Conservation (phyloP, 768 basidiomycete species). For the Tricholoma matsutake region DNA sequence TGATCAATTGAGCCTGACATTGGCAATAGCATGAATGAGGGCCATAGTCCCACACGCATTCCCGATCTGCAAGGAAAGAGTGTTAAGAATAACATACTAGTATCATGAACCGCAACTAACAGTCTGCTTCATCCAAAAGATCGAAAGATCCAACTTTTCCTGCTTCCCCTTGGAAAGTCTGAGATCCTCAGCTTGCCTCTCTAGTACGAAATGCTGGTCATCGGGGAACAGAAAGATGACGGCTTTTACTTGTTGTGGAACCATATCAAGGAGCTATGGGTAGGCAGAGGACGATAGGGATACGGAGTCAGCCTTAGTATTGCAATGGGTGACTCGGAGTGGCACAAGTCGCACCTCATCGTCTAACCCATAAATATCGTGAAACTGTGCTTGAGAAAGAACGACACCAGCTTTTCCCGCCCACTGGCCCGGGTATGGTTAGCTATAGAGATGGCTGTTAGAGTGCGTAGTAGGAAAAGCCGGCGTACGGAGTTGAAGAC, state of each 20-base stretch:
- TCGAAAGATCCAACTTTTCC: conserved; percentile 23
- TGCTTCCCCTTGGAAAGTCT: background rate
- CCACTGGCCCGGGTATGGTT: background rate
- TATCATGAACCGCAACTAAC: conserved; percentile 34
- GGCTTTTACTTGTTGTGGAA: conserved; percentile 75
- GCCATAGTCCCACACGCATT: conserved; percentile 92
- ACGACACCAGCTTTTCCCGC: background rate
- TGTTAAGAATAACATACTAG: background rate
- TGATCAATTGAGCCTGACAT: conserved; percentile 43
- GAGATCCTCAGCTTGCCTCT: background rate
- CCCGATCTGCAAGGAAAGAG: conserved; percentile 46
- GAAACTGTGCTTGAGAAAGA: conserved; percentile 38
- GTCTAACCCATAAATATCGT: conserved; percentile 75
- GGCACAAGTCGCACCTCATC: conserved; percentile 41
- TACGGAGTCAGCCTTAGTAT: background rate
- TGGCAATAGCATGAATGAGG: conserved; percentile 77
- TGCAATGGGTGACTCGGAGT: background rate
- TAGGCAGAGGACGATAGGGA: background rate
- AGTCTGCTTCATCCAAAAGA: conserved; percentile 91
- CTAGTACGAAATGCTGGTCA: background rate
- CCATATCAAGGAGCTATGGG: conserved; percentile 63
- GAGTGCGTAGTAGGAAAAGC: background rate
- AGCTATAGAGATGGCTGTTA: background rate
- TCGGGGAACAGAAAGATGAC: conserved; percentile 79
- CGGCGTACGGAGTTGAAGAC: conserved; percentile 4